Evolutionary conservation across 129 eudicot species (phyloP).

Genomic region (Calendula officinalis): DNA sequence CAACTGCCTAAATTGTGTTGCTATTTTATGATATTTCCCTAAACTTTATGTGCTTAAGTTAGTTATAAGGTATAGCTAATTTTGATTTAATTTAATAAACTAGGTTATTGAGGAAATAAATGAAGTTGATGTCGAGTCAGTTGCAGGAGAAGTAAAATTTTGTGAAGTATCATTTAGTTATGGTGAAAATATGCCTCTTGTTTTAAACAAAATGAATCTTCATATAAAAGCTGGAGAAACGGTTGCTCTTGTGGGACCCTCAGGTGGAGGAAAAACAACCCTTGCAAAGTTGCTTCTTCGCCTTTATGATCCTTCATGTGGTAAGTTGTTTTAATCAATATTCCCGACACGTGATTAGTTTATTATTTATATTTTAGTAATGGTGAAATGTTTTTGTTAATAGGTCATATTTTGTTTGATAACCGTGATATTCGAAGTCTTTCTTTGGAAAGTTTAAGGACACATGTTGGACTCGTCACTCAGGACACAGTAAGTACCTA

Average conservation of each 20-base stretch:
- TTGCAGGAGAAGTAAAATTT: slow-evolving; percentile 73
- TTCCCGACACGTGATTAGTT: neutral
- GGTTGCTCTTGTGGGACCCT: slow-evolving; percentile 91
- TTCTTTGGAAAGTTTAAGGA: slow-evolving; percentile 58
- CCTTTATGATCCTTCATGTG: slow-evolving; percentile 78
- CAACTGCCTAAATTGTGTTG: too few species aligned
- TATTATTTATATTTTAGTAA: neutral
- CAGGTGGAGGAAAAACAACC: slow-evolving; percentile 99
- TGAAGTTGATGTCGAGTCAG: slow-evolving; percentile 52
- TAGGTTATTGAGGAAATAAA: slow-evolving; percentile 70
- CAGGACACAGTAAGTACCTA: slow-evolving; percentile 71
- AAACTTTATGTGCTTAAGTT: slow-evolving; percentile 2
- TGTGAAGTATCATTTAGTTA: slow-evolving; percentile 63
- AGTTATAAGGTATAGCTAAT: slow-evolving; percentile 6
- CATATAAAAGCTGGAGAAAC: slow-evolving; percentile 90
- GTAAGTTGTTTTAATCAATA: slow-evolving; percentile 31
- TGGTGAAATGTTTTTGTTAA: slow-evolving; percentile 9
- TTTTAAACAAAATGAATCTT: slow-evolving; percentile 60
- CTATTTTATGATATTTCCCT: too few species aligned
- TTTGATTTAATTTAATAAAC: too few species aligned
- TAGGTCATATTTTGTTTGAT: slow-evolving; percentile 75
- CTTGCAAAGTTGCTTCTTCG: slow-evolving; percentile 89
- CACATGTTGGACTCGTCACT: slow-evolving; percentile 79
- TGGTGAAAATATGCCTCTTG: slow-evolving; percentile 49
- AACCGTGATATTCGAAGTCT: slow-evolving; percentile 54